These are phyloP conservation scores for Aaosphaeria arxii DNA, from an alignment of 2,329 filamentous ascomycete species.

Conservation along the genomic window DNA sequence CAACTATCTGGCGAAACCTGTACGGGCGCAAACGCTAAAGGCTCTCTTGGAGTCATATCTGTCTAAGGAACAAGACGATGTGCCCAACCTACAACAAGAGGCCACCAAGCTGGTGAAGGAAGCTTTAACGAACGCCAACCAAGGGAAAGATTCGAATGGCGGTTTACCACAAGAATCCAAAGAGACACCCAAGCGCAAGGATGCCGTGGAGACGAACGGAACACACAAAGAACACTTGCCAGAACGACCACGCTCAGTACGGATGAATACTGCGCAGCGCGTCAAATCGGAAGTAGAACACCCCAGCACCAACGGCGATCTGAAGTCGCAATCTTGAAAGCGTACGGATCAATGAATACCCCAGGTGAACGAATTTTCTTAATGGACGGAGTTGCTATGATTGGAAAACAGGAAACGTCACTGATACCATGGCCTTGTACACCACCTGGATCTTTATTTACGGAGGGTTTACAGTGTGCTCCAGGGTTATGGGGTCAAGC, in stretches of 20 bases:
- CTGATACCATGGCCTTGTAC: no score
- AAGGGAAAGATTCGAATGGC: not conserved
- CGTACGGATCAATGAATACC: no score
- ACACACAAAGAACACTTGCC: not conserved
- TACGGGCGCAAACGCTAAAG: slow-evolving; percentile 71
- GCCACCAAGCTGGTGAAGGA: slow-evolving; percentile 43
- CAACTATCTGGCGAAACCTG: slow-evolving; percentile 1
- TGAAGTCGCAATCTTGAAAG: no score
- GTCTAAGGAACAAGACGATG: slow-evolving; percentile 44
- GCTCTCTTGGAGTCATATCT: slow-evolving; percentile 74
- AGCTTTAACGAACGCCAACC: slow-evolving; percentile 17
- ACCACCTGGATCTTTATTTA: no score
- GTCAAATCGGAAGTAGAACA: not conserved
- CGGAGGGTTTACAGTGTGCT: no score
- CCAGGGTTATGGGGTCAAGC: no score
- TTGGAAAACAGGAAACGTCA: no score
- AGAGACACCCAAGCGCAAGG: not conserved
- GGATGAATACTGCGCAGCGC: slow-evolving; percentile 1
- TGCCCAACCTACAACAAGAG: slow-evolving; percentile 46
- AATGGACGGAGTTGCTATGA: no score
- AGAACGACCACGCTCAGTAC: not conserved
- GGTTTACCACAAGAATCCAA: not conserved
- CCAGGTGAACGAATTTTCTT: no score
- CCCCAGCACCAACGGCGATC: no score
- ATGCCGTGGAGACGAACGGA: not conserved